Conservation (phyloP, 495 filamentous ascomycete genomes). For the Tuber indicum region DNA sequence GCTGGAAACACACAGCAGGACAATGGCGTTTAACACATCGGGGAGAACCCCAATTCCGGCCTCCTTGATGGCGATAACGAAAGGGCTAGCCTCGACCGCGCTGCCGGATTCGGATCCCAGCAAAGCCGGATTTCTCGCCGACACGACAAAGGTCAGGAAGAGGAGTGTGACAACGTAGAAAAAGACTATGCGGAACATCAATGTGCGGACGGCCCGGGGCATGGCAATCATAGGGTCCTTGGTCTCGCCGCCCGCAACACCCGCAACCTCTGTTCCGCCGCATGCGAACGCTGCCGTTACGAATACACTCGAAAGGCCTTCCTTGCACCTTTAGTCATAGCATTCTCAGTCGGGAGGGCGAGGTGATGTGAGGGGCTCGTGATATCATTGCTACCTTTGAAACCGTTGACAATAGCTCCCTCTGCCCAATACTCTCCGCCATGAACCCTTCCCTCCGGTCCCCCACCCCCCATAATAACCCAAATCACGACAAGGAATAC, state of each 20-base stretch:
- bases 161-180: slow-evolving; percentile 71
- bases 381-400: slow-evolving; percentile 44
- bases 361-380: background rate
- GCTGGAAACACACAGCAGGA: slow-evolving; percentile 49
- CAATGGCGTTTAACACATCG: slow-evolving; percentile 67
- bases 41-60: slow-evolving; percentile 62
- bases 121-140: slow-evolving; percentile 51
- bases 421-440: slow-evolving; percentile 59
- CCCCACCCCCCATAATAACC: slow-evolving; percentile 58
- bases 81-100: slow-evolving; percentile 60
- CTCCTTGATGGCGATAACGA: slow-evolving; percentile 63
- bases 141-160: slow-evolving; percentile 68
- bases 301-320: slow-evolving; percentile 65
- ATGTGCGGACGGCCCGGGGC: slow-evolving; percentile 49
- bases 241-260: slow-evolving; percentile 66
- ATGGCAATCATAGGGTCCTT: slow-evolving; percentile 57
- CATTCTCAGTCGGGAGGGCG: background rate
- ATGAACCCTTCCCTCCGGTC: slow-evolving; percentile 48
- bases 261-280: slow-evolving; percentile 64
- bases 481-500: slow-evolving; percentile 68
- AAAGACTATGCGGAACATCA: slow-evolving; percentile 56
- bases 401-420: slow-evolving; percentile 65
- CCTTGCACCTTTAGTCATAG: background rate
- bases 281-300: slow-evolving; percentile 70
- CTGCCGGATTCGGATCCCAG: slow-evolving; percentile 47